phyloP scores from a whole-genome alignment of 2,329 filamentous ascomycete species.

The Xenosphaeropsis pyriputrescens region DNA sequence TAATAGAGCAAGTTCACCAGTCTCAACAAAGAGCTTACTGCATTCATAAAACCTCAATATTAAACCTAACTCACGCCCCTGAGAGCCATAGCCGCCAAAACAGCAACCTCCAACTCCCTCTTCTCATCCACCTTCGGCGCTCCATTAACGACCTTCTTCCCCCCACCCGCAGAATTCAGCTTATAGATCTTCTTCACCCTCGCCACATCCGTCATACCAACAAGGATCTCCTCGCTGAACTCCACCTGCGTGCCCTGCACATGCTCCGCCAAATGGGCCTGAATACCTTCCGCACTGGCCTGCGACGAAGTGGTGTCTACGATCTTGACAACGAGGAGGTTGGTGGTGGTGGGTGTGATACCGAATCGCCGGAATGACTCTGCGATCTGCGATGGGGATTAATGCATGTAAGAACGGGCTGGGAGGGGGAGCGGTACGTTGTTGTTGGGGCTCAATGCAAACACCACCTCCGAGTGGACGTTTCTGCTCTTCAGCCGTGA shows the following conservation, averaged over 20 bases:
- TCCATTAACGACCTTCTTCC: conserved; percentile 6
- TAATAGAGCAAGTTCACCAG: too few species aligned
- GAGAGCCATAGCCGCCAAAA: conserved; percentile 67
- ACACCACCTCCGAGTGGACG: conserved; percentile 41
- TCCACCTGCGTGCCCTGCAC: conserved; percentile 45
- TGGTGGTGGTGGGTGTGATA: conserved; percentile 52
- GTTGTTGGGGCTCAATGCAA: conserved; percentile 36
- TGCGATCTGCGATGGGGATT: conserved; percentile 47
- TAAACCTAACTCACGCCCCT: conserved; percentile 31
- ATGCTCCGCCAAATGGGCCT: conserved; percentile 41
- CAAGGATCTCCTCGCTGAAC: conserved; percentile 50
- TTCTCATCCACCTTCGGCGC: conserved; percentile 19
- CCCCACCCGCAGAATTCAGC: conserved; percentile 42
- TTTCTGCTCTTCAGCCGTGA: conserved; percentile 30
- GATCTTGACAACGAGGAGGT: conserved; percentile 73
- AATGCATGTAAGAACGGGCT: neutral
- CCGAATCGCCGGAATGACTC: conserved; percentile 87
- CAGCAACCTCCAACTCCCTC: conserved; percentile 49
- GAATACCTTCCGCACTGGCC: conserved; percentile 32
- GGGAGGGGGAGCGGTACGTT: conserved; percentile 22
- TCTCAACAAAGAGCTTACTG: neutral
- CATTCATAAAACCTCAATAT: neutral
- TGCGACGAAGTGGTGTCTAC: conserved; percentile 32
- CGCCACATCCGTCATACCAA: conserved; percentile 42
- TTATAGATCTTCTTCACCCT: conserved; percentile 81